These are phyloP conservation scores for Rhodocollybia butyracea DNA, from an alignment of 768 basidiomycete species.

Conservation along the genomic window DNA sequence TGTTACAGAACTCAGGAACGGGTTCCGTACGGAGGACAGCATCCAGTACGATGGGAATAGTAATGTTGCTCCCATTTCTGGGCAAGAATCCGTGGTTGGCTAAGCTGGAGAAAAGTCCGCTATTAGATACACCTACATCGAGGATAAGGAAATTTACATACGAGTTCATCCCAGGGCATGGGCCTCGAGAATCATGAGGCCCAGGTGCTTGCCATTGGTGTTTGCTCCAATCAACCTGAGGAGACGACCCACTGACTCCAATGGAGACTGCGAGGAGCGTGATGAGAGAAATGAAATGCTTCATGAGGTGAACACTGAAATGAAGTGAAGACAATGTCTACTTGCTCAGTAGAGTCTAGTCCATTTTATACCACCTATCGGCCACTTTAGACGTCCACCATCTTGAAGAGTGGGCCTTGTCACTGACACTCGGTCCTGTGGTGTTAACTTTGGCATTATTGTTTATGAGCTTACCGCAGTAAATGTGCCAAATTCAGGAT, in stretches of 20 bases:
- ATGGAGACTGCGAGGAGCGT: not conserved
- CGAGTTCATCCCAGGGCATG: conserved; percentile 10
- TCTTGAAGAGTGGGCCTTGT: too few relatives aligned
- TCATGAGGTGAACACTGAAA: too few relatives aligned
- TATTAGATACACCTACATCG: too few relatives aligned
- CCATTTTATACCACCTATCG: too few relatives aligned
- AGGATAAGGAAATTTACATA: not conserved
- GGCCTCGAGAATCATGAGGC: not conserved
- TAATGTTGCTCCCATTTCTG: conserved; percentile 10
- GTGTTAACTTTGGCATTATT: too few relatives aligned
- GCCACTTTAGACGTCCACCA: too few relatives aligned
- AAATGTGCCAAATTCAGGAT: too few relatives aligned
- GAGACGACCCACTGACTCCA: not conserved
- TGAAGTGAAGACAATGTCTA: too few relatives aligned
- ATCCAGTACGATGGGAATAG: not conserved
- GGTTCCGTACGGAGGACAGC: conserved; percentile 1
- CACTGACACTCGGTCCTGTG: too few relatives aligned
- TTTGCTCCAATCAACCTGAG: not conserved
- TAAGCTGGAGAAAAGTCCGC: not conserved
- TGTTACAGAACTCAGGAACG: too few relatives aligned
- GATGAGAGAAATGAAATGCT: not conserved
- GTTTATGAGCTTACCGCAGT: too few relatives aligned
- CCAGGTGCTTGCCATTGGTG: conserved; percentile 3
- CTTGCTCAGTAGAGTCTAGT: too few relatives aligned
- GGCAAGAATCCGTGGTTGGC: conserved; percentile 12